Percentiles rank a stretch among this genome's conserved stretches.
Conservation (phyloP, 352 stramenopile species). For the Pythium pyrilobum region DNA sequence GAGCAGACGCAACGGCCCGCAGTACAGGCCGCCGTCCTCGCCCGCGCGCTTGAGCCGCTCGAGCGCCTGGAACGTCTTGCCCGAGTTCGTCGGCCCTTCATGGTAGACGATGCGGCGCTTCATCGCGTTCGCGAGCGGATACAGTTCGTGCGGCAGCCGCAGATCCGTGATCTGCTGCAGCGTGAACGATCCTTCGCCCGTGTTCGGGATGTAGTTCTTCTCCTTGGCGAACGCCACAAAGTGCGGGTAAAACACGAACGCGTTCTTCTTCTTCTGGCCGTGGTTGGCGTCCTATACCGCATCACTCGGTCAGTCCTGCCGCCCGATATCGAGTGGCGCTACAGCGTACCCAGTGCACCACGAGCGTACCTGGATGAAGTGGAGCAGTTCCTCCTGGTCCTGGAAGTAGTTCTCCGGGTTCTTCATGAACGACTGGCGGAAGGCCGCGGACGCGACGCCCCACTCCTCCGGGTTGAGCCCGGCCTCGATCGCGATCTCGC, state of each 20-base stretch:
- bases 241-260: slow-evolving; percentile 75
- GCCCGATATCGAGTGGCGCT: no score
- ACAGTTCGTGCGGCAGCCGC: slow-evolving; percentile 74
- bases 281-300: slow-evolving; percentile 33
- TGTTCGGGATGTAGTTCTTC: slow-evolving; percentile 24
- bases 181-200: slow-evolving; percentile 36
- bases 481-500: slow-evolving; percentile 56
- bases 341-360: no score
- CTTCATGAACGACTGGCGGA: slow-evolving; percentile 58
- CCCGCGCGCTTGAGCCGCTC: slow-evolving; percentile 89
- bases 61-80: slow-evolving; percentile 95
- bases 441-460: slow-evolving; percentile 44
- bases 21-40: slow-evolving; percentile 89
- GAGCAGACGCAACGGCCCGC: slow-evolving; percentile 91
- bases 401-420: slow-evolving; percentile 50
- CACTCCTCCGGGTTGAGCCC: slow-evolving; percentile 63
- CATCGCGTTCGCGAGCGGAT: slow-evolving; percentile 75
- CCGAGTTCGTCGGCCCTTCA: slow-evolving; percentile 94
- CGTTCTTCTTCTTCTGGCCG: slow-evolving; percentile 40
- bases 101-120: slow-evolving; percentile 88
- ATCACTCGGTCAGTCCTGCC: no score
- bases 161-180: slow-evolving; percentile 75
- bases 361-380: slow-evolving; percentile 30
- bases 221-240: slow-evolving; percentile 60
- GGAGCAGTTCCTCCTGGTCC: slow-evolving; percentile 45